Base-by-base conservation (phyloP, 2,329 filamentous ascomycete species). In the Penicillium frequentans region DNA sequence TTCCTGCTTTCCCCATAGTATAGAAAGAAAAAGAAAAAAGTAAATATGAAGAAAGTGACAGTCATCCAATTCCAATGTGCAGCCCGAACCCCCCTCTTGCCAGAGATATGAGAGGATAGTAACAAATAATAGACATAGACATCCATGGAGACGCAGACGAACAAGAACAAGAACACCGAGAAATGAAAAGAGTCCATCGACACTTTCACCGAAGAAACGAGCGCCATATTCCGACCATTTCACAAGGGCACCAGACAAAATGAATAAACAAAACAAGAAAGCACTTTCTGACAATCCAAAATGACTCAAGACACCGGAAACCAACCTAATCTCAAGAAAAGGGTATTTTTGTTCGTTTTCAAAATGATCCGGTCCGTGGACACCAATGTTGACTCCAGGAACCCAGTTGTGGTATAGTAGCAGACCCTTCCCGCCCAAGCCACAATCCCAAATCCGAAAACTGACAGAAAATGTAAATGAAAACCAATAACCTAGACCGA, bases 331-430 rank as follows among this genome's bases (percentile, higher is more conserved):
- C 19, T 42, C 39, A 42, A 23, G 19, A 5, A 39, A 21, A 23
- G 43, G 24, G 43, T 45, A 31, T 29, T 33, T 53, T 43, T 48
- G 29, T 47, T 47, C 13, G 31, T 33, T 24, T 50, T 49, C 45
- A 47, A 45, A 45, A 42, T 29, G 21, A 55, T 54, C 39, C 39
- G 39, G 35, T 54, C 51, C 49, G 29, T 44, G 27, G 47, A 55
- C 53, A 55, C 53, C 46, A 55, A 48, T 42, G 19, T 31, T 63
- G 65, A 69, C 66, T 71, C 67, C 69, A 60, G 63, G 63, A 70
- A 66, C 64, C 67, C 24, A 31, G 10, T 19, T 16, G 26, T 21
- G 26, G 29, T 21, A 27, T 19, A 66, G 65, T 60, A 68, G 61
- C 63, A 65, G 66, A 64, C 61, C 63, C 55, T 57, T 49, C 37